Base-by-base conservation (phyloP, 202 grass and related monocot genomes). In the Panicum hallii region DNA sequence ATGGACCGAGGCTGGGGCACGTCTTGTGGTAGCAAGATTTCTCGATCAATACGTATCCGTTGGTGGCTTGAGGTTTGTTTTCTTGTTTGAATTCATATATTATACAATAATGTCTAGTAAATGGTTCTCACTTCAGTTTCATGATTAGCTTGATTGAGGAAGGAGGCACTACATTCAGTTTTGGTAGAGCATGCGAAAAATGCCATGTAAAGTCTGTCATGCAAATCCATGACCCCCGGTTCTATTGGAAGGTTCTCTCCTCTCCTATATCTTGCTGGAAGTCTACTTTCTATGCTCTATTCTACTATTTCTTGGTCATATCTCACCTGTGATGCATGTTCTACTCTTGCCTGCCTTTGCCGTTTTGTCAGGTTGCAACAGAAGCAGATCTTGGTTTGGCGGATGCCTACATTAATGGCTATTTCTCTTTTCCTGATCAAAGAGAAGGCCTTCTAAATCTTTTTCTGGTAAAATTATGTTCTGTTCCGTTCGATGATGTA, bases 331-430 rank as follows among this genome's bases (percentile, higher is more conserved):
- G 36, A 67, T 67, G 20, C 63, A 41, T 67, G 15, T 6, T 6
- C 38, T 65, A 67, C 34, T 19, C 63, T 67, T 41, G 36, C 11
- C 16, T 67, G 1, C 36, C 32, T 34, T 67, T 67, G 36, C 7
- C 8, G 32, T 67, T 41, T 67, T 19, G 7, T 46, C 77, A 97
- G 94, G 78, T 94, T 60, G 95, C 95, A 71, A 81, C 90, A 1
- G 95, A 97, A 88, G 90, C 87, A 36, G 92, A 97, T 79, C 79
- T 97, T 74, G 95, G 95, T 14, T 84, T 97, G 23, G 95, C 95
- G 85, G 92, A 94, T 67, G 92, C 92, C 23, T 97, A 97, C 38
- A 90, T 97, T 79, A 89, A 97, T 34, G 86, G 92, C 11, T 89
- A 79, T 74, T 91, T 92, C 61, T 92, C 94, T 26, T 92, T 97